A percentile compares a stretch with the other conserved stretches of the same genome.
phyloP scores from a whole-genome alignment of 2,329 filamentous ascomycete genomes.

The Fusarium brevicatenulatum region DNA sequence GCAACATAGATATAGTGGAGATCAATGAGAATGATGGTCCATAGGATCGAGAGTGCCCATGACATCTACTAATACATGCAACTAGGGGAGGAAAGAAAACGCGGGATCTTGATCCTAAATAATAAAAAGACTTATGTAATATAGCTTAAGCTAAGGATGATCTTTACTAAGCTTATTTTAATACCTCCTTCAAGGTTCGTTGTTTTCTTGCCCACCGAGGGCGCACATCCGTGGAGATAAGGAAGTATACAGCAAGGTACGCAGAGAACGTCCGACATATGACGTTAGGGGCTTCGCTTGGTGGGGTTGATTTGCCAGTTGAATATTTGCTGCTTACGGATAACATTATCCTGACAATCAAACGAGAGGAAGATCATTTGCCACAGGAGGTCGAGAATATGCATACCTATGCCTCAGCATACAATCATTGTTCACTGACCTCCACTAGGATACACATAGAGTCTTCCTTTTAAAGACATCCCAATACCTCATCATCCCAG shows the following conservation, averaged over 20 bases:
- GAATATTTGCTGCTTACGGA: not conserved
- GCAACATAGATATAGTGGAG: not conserved
- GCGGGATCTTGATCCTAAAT: too few species aligned
- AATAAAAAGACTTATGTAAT: too few species aligned
- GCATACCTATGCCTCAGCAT: fast-evolving
- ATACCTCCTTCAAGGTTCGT: too few species aligned
- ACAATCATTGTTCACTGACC: fast-evolving
- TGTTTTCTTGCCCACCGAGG: too few species aligned
- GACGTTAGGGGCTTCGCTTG: not conserved
- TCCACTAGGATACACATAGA: fast-evolving
- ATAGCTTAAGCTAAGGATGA: too few species aligned
- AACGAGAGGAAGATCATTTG: not conserved
- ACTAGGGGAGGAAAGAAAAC: too few species aligned
- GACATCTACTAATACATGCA: fast-evolving
- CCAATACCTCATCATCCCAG: fast-evolving
- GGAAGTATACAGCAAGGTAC: not conserved
- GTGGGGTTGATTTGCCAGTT: not conserved
- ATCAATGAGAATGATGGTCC: not conserved
- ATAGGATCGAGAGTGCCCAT: too few species aligned
- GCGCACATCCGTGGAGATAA: not conserved
- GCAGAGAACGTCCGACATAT: fast-evolving
- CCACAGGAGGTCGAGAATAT: fast-evolving
- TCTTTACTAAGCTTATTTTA: too few species aligned
- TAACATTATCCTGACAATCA: not conserved
- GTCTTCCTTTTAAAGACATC: fast-evolving